A percentile compares a stretch with the other conserved stretches of the same genome.
Evolutionary conservation across 495 filamentous ascomycete genomes (phyloP).

Genomic region (Aspergillus egyptiacus): DNA sequence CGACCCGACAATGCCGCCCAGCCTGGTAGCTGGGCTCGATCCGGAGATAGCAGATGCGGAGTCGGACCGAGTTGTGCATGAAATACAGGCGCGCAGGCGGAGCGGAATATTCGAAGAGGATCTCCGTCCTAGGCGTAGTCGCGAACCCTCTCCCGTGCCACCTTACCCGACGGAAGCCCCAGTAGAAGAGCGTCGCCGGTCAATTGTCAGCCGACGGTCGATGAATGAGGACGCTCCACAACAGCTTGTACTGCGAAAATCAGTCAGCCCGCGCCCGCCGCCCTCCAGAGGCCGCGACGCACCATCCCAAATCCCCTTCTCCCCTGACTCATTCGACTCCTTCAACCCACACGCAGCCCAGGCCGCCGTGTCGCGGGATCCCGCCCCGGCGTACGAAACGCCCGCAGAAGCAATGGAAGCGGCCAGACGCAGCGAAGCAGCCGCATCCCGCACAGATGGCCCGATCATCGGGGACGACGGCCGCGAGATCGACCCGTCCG

Average conservation of each 20-base stretch:
- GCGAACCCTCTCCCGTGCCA: slow-evolving; percentile 18
- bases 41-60: slow-evolving; percentile 51
- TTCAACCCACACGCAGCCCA: slow-evolving; percentile 41
- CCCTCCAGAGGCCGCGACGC: slow-evolving; percentile 27
- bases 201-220: slow-evolving; percentile 7
- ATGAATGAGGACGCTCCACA: slow-evolving; percentile 6
- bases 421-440: slow-evolving; percentile 30
- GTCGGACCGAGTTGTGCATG: slow-evolving; percentile 35
- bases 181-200: slow-evolving; percentile 20
- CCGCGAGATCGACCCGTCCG: slow-evolving; percentile 82
- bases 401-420: slow-evolving; percentile 39
- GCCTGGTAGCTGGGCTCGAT: slow-evolving; percentile 66
- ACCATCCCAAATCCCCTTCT: slow-evolving; percentile 81
- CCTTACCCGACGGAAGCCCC: slow-evolving; percentile 36
- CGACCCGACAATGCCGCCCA: slow-evolving; percentile 52
- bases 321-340: slow-evolving; percentile 68
- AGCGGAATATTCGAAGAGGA: slow-evolving; percentile 31
- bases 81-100: slow-evolving; percentile 22
- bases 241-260: slow-evolving; percentile 11
- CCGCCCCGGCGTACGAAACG: slow-evolving; percentile 36
- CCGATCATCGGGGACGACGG: slow-evolving; percentile 79
- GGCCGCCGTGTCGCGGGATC: slow-evolving; percentile 25
- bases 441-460: slow-evolving; percentile 31
- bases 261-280: slow-evolving; percentile 16
- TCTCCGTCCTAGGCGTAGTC: slow-evolving; percentile 21